phyloP scores from a whole-genome alignment of 176 grass and related monocot species.

The Zoysia pacifica region DNA sequence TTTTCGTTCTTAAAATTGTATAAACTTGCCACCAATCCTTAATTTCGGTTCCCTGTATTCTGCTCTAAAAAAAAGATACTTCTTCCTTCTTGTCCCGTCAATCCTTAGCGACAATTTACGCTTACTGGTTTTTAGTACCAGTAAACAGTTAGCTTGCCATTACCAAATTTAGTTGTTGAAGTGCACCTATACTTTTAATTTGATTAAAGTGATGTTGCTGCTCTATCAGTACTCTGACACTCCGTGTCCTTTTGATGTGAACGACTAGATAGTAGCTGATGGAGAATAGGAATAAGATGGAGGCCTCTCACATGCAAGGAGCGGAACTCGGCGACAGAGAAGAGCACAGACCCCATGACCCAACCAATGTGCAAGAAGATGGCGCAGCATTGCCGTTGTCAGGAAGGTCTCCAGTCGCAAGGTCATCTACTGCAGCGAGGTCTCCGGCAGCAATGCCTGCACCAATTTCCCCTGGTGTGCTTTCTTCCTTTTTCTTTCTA shows the following conservation, averaged over 20 bases:
- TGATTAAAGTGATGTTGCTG: not conserved
- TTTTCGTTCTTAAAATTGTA: not conserved
- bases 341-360: not conserved
- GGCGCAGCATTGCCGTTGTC: not conserved
- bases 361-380: not conserved
- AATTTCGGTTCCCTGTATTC: not conserved
- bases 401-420: not conserved
- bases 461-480: not conserved
- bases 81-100: not conserved
- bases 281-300: not conserved
- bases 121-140: not conserved
- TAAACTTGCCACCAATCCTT: not conserved
- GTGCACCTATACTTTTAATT: not conserved
- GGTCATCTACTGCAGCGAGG: not conserved
- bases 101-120: not conserved
- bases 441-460: not conserved
- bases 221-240: not conserved
- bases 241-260: not conserved
- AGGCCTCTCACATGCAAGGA: not conserved
- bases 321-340: not conserved
- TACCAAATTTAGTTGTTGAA: not conserved
- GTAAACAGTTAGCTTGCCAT: not conserved
- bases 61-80: not conserved
- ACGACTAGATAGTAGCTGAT: not conserved
- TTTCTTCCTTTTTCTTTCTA: constrained; percentile 5